phyloP scores from a whole-genome alignment of 805 yeast species.

The Wickerhamomyces subpelliculosus region DNA sequence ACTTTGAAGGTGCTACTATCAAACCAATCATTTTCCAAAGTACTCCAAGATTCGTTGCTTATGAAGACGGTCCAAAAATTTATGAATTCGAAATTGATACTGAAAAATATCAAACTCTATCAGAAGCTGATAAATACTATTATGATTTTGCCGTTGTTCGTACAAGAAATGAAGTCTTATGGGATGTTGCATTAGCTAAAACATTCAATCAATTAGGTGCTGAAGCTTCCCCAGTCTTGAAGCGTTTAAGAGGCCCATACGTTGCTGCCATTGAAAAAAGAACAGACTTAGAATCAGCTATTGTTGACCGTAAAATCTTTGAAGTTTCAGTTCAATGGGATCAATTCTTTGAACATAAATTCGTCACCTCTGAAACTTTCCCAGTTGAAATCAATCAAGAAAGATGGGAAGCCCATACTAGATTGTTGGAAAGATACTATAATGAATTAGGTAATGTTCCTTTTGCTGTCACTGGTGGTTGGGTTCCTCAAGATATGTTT shows the following conservation, averaged over 20 bases:
- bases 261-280: conserved; percentile 53
- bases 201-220: conserved; percentile 65
- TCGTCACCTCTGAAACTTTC: conserved; percentile 43
- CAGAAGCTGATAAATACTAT: conserved; percentile 70
- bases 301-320: conserved; percentile 59
- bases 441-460: conserved; percentile 63
- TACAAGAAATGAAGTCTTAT: conserved; percentile 84
- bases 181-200: conserved; percentile 74
- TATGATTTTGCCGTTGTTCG: conserved; percentile 81
- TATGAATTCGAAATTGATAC: conserved; percentile 70
- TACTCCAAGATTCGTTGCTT: conserved; percentile 78
- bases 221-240: conserved; percentile 75
- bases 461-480: conserved; percentile 85
- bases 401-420: conserved; percentile 50
- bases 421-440: conserved; percentile 60
- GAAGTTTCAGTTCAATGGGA: conserved; percentile 69
- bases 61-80: conserved; percentile 77
- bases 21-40: conserved; percentile 77
- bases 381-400: conserved; percentile 59
- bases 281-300: conserved; percentile 48
- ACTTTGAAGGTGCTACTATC: conserved; percentile 74
- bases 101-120: conserved; percentile 59
- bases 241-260: conserved; percentile 62
- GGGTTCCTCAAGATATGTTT: conserved; percentile 95
- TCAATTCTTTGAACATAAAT: conserved; percentile 48